phyloP scores from a whole-genome alignment of 2,329 filamentous ascomycete species.

The Pseudopyrenochaeta lycopersici region DNA sequence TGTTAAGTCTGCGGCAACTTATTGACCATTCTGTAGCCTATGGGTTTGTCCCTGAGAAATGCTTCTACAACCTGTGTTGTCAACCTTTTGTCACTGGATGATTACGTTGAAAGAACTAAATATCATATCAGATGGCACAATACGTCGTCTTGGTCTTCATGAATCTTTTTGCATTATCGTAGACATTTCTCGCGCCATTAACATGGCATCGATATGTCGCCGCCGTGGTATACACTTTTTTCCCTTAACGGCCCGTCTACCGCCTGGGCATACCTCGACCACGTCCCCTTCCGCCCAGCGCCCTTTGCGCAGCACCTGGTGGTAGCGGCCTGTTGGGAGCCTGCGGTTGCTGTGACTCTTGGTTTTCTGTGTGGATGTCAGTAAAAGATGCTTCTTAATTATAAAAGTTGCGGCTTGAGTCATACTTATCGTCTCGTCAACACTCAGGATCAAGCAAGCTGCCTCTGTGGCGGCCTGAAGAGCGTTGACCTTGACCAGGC shows the following conservation, averaged over 20 bases:
- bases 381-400: conserved; percentile 5
- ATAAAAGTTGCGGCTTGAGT: conserved; percentile 9
- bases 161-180: conserved; percentile 40
- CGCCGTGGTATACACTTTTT: conserved; percentile 32
- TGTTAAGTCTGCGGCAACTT: background rate
- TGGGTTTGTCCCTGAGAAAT: no score
- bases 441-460: conserved; percentile 91
- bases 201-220: conserved; percentile 23
- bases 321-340: conserved; percentile 74
- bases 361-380: conserved; percentile 69
- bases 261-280: conserved; percentile 80
- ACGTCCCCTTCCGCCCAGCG: conserved; percentile 78
- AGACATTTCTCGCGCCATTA: conserved; percentile 35
- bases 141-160: background rate
- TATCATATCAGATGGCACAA: background rate
- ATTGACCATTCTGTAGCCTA: no score
- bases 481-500: conserved; percentile 95
- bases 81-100: no score
- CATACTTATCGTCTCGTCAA: conserved; percentile 95
- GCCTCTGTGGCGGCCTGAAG: conserved; percentile 96
- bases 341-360: conserved; percentile 87
- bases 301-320: conserved; percentile 81
- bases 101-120: background rate
- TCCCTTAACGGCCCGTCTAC: conserved; percentile 52
- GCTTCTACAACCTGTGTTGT: no score